A percentile compares a stretch with the other conserved stretches of the same genome.
Evolutionary conservation across 1,284 basidiomycete species (phyloP).

Genomic region (Ganoderma boninense): DNA sequence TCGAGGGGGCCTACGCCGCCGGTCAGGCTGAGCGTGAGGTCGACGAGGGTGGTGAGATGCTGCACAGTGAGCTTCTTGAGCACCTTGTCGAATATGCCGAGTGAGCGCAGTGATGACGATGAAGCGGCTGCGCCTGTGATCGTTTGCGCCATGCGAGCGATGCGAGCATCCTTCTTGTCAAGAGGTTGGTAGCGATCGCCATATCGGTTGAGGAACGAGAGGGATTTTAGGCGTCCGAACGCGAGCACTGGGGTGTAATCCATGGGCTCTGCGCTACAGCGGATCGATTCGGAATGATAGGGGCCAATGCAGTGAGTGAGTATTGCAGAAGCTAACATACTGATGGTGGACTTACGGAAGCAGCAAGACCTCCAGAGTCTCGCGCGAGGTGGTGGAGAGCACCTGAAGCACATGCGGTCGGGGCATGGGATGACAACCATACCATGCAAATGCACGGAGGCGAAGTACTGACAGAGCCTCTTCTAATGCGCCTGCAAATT

Average conservation of each 20-base stretch:
- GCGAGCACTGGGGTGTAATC: neutral
- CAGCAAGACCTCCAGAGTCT: neutral
- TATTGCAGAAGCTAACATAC: neutral
- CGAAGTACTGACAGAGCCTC: neutral
- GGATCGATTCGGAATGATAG: neutral
- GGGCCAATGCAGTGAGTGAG: too few species aligned
- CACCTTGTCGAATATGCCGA: neutral
- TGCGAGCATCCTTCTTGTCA: too few species aligned
- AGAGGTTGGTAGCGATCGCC: neutral
- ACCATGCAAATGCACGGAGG: neutral
- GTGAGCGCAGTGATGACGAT: neutral
- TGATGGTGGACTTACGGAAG: neutral
- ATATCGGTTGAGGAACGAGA: neutral
- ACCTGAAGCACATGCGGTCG: neutral
- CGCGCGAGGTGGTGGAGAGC: neutral
- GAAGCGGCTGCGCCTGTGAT: neutral
- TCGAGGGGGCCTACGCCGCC: neutral
- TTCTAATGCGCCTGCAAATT: neutral
- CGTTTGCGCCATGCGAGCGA: neutral
- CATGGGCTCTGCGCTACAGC: neutral
- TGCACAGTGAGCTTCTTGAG: neutral
- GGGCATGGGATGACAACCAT: neutral
- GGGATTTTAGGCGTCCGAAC: neutral
- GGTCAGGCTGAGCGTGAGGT: neutral
- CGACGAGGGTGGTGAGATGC: neutral